Percentiles rank a stretch among this genome's conserved stretches.
phyloP scores from a whole-genome alignment of 1,284 basidiomycete species.

The Volvariella surrecta region DNA sequence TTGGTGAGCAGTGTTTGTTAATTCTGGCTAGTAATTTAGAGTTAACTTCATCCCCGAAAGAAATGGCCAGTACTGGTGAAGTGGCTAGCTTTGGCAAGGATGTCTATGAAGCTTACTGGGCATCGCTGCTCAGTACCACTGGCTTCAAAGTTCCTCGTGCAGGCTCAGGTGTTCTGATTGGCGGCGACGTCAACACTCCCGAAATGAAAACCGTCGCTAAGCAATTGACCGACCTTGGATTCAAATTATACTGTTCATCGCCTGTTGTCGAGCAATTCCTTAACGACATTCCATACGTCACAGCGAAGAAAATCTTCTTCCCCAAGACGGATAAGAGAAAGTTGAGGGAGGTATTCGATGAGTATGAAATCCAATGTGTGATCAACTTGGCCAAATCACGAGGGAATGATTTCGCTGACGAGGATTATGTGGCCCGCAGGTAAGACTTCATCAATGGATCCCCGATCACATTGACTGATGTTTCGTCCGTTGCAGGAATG shows the following conservation, averaged over 20 bases:
- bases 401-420: slow-evolving; percentile 75
- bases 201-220: slow-evolving; percentile 80
- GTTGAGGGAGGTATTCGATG: slow-evolving; percentile 87
- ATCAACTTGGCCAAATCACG: slow-evolving; percentile 88
- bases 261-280: slow-evolving; percentile 76
- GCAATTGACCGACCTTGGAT: slow-evolving; percentile 71
- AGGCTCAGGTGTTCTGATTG: slow-evolving; percentile 81
- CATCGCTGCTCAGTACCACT: slow-evolving; percentile 80
- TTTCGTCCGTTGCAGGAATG: slow-evolving; percentile 47
- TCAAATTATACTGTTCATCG: slow-evolving; percentile 90
- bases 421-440: slow-evolving; percentile 94
- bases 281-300: slow-evolving; percentile 73
- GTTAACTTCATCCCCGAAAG: slow-evolving; percentile 27
- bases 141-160: slow-evolving; percentile 84
- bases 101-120: slow-evolving; percentile 96
- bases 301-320: slow-evolving; percentile 90
- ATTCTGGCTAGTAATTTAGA: slow-evolving; percentile 2
- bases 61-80: slow-evolving; percentile 99
- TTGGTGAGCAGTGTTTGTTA: slow-evolving; percentile 50
- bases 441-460: slow-evolving; percentile 23
- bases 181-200: slow-evolving; percentile 77
- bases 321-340: slow-evolving; percentile 96
- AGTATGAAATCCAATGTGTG: slow-evolving; percentile 93
- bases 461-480: background rate
- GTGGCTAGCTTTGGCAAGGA: slow-evolving; percentile 97